Evolutionary conservation across 2,329 filamentous ascomycete species (phyloP).

Genomic region (Cercospora sojina): DNA sequence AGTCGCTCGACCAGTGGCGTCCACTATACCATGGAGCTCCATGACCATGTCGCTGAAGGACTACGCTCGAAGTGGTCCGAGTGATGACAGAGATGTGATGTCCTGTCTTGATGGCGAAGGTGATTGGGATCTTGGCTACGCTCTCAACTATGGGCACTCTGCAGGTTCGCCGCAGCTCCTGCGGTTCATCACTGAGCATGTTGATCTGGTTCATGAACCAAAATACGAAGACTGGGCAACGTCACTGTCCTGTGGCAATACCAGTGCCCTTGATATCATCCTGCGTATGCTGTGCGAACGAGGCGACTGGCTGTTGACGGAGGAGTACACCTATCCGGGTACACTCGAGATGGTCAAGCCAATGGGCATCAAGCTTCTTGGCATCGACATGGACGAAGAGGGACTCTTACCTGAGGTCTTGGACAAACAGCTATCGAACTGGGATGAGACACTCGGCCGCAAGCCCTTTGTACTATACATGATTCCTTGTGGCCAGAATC

Average conservation of each 20-base stretch:
- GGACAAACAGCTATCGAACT: constrained; percentile 28
- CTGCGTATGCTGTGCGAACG: constrained; percentile 34
- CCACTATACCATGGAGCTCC: constrained; percentile 20
- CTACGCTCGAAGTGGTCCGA: not conserved
- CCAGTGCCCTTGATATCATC: constrained; percentile 36
- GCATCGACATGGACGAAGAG: constrained; percentile 35
- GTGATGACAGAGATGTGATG: not conserved
- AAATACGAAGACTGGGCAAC: constrained; percentile 37
- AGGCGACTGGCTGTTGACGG: constrained; percentile 30
- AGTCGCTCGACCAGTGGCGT: constrained; percentile 18
- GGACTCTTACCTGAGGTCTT: constrained; percentile 33
- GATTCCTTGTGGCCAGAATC: constrained; percentile 37
- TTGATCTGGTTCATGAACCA: constrained; percentile 35
- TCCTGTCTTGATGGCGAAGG: constrained; percentile 18
- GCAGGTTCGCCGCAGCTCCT: constrained; percentile 31
- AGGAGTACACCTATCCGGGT: constrained; percentile 35
- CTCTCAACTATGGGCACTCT: constrained; percentile 34
- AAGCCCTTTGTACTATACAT: constrained; percentile 36
- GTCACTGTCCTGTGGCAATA: constrained; percentile 34
- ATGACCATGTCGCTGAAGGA: constrained; percentile 12
- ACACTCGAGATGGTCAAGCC: constrained; percentile 31
- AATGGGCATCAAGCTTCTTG: constrained; percentile 31
- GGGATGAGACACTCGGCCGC: constrained; percentile 29
- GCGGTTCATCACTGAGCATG: constrained; percentile 34
- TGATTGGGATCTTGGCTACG: constrained; percentile 29